Conservation (phyloP, 768 basidiomycete genomes). For the Amanita pseudoporphyria region DNA sequence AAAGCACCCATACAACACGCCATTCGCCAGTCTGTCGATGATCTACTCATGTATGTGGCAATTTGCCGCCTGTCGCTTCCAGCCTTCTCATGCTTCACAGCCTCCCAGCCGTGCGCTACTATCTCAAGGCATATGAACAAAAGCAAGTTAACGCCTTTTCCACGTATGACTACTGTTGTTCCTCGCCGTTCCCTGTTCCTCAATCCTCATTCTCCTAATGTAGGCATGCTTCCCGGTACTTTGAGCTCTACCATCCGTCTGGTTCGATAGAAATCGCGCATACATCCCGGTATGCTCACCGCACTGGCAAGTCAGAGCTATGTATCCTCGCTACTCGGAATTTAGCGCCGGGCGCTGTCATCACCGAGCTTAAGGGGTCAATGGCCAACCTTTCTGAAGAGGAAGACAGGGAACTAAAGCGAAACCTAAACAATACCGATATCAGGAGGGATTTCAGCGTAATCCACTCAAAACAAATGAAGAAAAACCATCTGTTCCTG, state of each 20-base stretch:
- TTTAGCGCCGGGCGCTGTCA: constrained; percentile 58
- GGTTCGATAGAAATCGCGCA: constrained; percentile 85
- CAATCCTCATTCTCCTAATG: constrained; percentile 15
- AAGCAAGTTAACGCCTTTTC: constrained; percentile 88
- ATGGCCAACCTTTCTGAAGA: constrained; percentile 84
- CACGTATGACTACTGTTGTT: constrained; percentile 54
- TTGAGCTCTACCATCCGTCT: constrained; percentile 76
- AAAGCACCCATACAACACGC: constrained; percentile 48
- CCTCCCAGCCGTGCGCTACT: constrained; percentile 66
- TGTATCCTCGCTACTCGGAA: constrained; percentile 78
- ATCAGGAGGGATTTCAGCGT: constrained; percentile 86
- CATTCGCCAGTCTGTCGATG: constrained; percentile 67
- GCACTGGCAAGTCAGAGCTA: constrained; percentile 81
- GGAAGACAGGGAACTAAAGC: constrained; percentile 80
- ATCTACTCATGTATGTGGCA: constrained; percentile 60
- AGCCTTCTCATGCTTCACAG: constrained; percentile 28
- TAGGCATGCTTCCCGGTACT: constrained; percentile 84
- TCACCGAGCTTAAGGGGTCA: constrained; percentile 83
- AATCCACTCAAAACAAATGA: constrained; percentile 85
- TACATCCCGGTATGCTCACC: constrained; percentile 80
- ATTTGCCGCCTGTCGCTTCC: constrained; percentile 13
- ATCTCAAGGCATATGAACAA: constrained; percentile 64
- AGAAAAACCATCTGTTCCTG: constrained; percentile 86
- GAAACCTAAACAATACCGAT: constrained; percentile 65
- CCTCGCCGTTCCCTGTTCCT: constrained; percentile 11